Evolutionary conservation across 306 rosid genomes (phyloP).

Genomic region (Dicorynia guianensis): DNA sequence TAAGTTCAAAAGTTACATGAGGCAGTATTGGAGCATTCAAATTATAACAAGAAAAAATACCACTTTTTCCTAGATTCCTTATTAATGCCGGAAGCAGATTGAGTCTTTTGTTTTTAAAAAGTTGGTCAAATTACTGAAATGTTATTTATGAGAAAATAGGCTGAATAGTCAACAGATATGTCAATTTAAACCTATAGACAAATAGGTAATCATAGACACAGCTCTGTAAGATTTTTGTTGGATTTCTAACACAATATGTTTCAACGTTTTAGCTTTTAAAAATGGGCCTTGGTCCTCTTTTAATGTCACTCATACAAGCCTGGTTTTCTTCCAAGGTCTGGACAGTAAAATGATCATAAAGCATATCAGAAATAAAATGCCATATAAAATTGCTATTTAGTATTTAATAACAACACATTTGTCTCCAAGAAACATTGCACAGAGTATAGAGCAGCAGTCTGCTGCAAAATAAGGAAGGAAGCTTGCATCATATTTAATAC

Average conservation of each 20-base stretch:
- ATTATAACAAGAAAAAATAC: background rate
- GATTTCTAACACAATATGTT: too few species aligned
- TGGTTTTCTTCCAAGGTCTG: too few species aligned
- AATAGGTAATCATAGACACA: background rate
- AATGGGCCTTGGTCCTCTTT: too few species aligned
- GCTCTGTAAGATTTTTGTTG: background rate
- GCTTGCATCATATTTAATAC: constrained; percentile 13
- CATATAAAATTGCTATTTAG: background rate
- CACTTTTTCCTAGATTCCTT: background rate
- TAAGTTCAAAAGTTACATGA: background rate
- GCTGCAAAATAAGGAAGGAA: constrained; percentile 16
- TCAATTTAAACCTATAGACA: background rate
- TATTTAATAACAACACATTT: constrained; percentile 24
- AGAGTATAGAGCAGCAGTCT: background rate
- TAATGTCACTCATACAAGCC: too few species aligned
- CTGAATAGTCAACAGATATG: background rate
- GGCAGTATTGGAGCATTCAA: background rate
- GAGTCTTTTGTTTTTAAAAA: background rate
- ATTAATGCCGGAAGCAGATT: background rate
- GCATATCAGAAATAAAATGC: too few species aligned
- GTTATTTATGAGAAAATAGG: background rate
- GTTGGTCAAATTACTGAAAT: background rate
- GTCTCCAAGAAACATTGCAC: constrained; percentile 15
- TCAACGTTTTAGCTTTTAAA: too few species aligned
- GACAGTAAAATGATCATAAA: too few species aligned